Conservation (phyloP, 2,329 filamentous ascomycete species). For the Parafenestella ontariensis region DNA sequence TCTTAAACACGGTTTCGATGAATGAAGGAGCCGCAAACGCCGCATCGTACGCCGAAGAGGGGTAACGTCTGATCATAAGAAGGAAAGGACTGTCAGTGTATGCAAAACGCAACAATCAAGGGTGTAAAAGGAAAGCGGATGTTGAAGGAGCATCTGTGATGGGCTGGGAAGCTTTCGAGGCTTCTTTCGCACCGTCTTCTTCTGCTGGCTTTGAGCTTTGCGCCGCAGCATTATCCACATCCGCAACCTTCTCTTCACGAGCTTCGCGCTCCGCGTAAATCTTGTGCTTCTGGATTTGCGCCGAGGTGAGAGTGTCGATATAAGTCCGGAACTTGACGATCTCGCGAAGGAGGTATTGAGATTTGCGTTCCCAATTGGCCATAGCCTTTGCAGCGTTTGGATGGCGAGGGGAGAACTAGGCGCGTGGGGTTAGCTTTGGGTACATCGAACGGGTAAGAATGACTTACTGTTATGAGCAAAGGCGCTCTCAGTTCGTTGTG, state of each 20-base stretch:
- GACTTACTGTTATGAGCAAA: conserved; percentile 78
- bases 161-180: conserved; percentile 33
- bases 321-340: conserved; percentile 98
- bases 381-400: conserved; percentile 83
- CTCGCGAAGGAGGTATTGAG: conserved; percentile 86
- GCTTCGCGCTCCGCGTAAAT: conserved; percentile 63
- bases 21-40: conserved; percentile 46
- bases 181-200: conserved; percentile 45
- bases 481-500: conserved; percentile 89
- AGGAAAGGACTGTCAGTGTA: conserved; percentile 36
- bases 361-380: conserved; percentile 97
- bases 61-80: conserved; percentile 39
- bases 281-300: conserved; percentile 72
- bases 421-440: conserved; percentile 16
- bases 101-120: conserved; percentile 15
- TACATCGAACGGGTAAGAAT: neutral
- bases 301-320: conserved; percentile 80
- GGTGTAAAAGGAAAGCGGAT: conserved; percentile 10
- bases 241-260: conserved; percentile 25
- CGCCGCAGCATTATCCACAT: conserved; percentile 17
- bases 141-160: conserved; percentile 11
- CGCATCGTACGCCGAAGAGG: conserved; percentile 46
- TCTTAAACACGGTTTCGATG: conserved; percentile 35
- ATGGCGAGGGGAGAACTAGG: conserved; percentile 79
- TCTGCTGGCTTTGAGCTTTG: conserved; percentile 21